Evolutionary conservation across 2,329 filamentous ascomycete genomes (phyloP), one percentile per base, ranked within the genome.

Genomic region (Aspergillus sp.): DNA sequence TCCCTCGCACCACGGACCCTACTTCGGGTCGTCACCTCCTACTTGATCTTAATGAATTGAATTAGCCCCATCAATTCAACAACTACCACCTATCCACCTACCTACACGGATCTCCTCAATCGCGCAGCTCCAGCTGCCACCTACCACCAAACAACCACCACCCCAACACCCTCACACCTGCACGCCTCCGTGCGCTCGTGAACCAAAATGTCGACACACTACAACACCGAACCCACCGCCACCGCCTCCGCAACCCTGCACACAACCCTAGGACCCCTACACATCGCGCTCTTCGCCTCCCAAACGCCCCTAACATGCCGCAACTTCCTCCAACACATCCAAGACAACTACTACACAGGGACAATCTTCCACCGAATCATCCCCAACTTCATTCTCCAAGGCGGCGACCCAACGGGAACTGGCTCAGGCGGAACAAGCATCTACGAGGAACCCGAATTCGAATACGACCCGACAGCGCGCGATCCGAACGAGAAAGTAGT

Each of bases 321-420:
- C 68, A 98, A 97, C 80, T 99, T 99, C 78, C 84, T 99, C 39
- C 95, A 99, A 76, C 89, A 93, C 71, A 95, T 91, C 73, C 85
- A 97, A 67, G 93, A 99, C 74, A 92, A 92, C 68, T 98, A 98
- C 81, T 99, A 98, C 81, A 89, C 92, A 70, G 88, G 89, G 72
- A 97, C 93, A 0, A 88, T 95, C 63, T 99, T 99, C 79, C 95
- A 99, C 79, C 91, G 95, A 23, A 83, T 98, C 5, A 88, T 96
- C 0, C 91, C 93, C 0, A 90, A 90, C 54, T 99, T 99, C 76
- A 91, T 99, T 64, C 81, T 98, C 10, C 95, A 99, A 73, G 95
- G 94, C 30, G 95, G 95, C 58, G 95, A 99, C 70, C 94, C 95
- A 0, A 96, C 92, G 0, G 92, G 92, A 23, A 96, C 92, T 0